Percentiles rank a stretch among this genome's conserved stretches.
Conservation (phyloP, 1,284 basidiomycete species). For the Tylopilus sp. region DNA sequence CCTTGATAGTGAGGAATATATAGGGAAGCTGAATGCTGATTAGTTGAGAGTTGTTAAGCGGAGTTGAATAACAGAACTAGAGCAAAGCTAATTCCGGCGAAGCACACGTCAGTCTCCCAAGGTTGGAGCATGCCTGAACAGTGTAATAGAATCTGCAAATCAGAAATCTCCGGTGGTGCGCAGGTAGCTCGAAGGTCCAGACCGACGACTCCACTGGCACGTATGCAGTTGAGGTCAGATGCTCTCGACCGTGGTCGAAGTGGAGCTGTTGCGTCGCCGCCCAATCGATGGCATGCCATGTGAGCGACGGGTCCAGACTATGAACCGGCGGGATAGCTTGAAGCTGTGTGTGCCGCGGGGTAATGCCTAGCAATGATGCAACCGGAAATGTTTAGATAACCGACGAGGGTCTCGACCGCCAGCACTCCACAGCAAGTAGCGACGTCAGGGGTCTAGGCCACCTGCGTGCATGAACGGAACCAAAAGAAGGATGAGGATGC, state of each 20-base stretch:
- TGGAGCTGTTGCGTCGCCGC: not conserved
- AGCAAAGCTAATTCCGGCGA: not conserved
- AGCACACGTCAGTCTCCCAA: not conserved
- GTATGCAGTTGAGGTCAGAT: not conserved
- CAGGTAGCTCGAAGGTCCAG: not conserved
- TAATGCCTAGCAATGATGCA: not conserved
- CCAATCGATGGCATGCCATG: not conserved
- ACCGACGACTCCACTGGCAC: not conserved
- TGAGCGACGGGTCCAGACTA: slow-evolving; percentile 20
- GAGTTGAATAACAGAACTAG: not conserved
- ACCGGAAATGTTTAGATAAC: not conserved
- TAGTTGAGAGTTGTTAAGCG: not conserved
- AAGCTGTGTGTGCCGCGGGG: slow-evolving; percentile 16
- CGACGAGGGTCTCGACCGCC: slow-evolving; percentile 23
- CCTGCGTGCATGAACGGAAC: not conserved
- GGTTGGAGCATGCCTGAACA: not conserved
- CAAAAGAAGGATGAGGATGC: not conserved
- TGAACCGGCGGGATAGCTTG: not conserved
- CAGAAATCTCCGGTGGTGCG: not conserved
- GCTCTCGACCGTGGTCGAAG: slow-evolving; percentile 18
- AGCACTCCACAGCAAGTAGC: not conserved
- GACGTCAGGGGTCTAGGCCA: slow-evolving; percentile 19
- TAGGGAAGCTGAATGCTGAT: slow-evolving; percentile 5
- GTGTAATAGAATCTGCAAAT: not conserved
- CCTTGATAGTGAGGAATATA: slow-evolving; percentile 16